phyloP scores from a whole-genome alignment of 768 basidiomycete species.

The Lactifluus piperatus region DNA sequence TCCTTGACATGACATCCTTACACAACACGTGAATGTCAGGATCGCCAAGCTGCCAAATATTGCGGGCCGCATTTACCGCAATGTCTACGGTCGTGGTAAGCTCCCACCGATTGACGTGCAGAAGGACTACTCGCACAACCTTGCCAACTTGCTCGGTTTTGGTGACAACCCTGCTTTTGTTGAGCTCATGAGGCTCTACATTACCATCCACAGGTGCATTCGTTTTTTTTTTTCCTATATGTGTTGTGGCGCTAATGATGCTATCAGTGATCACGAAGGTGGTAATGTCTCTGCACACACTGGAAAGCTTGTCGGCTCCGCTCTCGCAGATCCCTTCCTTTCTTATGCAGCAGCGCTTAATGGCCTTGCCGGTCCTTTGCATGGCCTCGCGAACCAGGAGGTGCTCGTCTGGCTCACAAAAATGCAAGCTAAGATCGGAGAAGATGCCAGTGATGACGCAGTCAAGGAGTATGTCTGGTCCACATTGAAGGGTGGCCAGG shows the following conservation, averaged over 20 bases:
- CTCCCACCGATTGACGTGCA: slow-evolving; percentile 71
- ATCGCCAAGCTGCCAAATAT: slow-evolving; percentile 97
- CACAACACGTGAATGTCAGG: slow-evolving; percentile 28
- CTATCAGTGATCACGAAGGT: slow-evolving; percentile 84
- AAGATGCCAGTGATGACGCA: slow-evolving; percentile 74
- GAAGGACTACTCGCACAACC: slow-evolving; percentile 88
- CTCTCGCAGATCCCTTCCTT: slow-evolving; percentile 96
- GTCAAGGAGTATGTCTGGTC: slow-evolving; percentile 94
- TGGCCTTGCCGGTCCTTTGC: slow-evolving; percentile 93
- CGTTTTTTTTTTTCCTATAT: not conserved
- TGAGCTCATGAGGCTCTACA: slow-evolving; percentile 90
- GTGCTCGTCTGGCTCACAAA: slow-evolving; percentile 90
- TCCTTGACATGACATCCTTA: not conserved
- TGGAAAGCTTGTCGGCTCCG: slow-evolving; percentile 87
- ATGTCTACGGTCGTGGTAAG: slow-evolving; percentile 83
- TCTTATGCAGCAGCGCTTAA: slow-evolving; percentile 88
- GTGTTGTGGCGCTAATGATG: not conserved
- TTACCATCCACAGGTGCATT: slow-evolving; percentile 84
- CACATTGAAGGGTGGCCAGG: slow-evolving; percentile 87
- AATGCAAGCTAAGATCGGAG: slow-evolving; percentile 87
- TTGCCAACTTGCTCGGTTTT: slow-evolving; percentile 86
- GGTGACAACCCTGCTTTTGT: slow-evolving; percentile 83
- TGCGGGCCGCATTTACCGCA: slow-evolving; percentile 86
- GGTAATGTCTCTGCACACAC: slow-evolving; percentile 97
- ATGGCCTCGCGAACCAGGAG: slow-evolving; percentile 97